Conservation (phyloP, 768 basidiomycete species). For the Antrodiella citrinella region DNA sequence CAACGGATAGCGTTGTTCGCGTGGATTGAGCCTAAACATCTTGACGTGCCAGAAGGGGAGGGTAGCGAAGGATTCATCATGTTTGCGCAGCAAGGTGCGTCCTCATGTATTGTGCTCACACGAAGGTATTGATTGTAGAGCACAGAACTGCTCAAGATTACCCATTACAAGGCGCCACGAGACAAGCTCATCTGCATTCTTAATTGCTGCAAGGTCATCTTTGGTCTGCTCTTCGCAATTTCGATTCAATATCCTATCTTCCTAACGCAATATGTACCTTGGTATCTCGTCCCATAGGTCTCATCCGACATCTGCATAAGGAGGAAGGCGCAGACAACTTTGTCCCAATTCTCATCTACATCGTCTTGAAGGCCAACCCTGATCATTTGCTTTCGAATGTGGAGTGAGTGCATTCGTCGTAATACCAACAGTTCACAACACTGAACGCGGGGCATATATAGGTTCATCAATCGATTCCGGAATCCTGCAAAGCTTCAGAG, state of each 20-base stretch:
- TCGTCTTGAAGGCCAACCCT: constrained; percentile 92
- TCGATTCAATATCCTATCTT: constrained; percentile 2
- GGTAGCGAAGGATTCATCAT: constrained; percentile 74
- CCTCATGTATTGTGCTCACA: background rate
- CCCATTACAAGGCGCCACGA: constrained; percentile 97
- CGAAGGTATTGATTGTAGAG: background rate
- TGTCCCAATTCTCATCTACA: constrained; percentile 88
- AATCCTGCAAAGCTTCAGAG: constrained; percentile 86
- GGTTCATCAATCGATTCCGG: constrained; percentile 93
- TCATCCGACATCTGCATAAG: constrained; percentile 78
- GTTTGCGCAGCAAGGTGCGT: constrained; percentile 83
- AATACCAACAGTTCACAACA: background rate
- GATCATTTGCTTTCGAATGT: constrained; percentile 90
- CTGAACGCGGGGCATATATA: too few species aligned
- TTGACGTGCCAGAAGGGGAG: constrained; percentile 80
- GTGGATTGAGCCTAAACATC: constrained; percentile 84
- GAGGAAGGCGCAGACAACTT: constrained; percentile 93
- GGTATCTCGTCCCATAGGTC: constrained; percentile 38
- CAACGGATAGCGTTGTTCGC: constrained; percentile 88
- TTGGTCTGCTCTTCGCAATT: constrained; percentile 51
- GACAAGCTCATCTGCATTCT: constrained; percentile 97
- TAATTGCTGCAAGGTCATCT: constrained; percentile 98
- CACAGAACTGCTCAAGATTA: constrained; percentile 88
- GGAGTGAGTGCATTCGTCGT: constrained; percentile 48
- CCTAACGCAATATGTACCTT: background rate